A percentile compares a stretch with the other conserved stretches of the same genome.
Conservation (phyloP, 495 filamentous ascomycete species). For the Eremomyces bilateralis region DNA sequence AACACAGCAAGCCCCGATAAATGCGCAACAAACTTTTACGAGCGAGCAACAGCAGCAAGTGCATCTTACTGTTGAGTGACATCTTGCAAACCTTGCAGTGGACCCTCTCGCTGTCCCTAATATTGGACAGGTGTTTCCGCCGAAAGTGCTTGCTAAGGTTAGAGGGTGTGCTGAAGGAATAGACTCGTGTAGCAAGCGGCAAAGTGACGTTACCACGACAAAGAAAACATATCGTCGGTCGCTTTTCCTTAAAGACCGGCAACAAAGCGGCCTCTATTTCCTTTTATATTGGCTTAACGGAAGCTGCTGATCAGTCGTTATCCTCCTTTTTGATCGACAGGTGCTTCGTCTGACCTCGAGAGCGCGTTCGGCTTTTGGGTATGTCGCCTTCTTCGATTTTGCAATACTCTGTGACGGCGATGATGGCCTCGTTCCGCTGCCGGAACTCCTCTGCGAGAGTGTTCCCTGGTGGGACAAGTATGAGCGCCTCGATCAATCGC, state of each 20-base stretch:
- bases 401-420: slow-evolving; percentile 7
- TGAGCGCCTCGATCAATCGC: slow-evolving; percentile 6
- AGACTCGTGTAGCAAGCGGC: too few species aligned
- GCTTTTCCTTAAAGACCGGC: slow-evolving; percentile 15
- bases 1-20: too few species aligned
- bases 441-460: slow-evolving; percentile 5
- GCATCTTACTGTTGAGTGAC: slow-evolving; percentile 10
- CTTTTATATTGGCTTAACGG: too few species aligned
- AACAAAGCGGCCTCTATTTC: slow-evolving; percentile 13
- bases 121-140: slow-evolving; percentile 17
- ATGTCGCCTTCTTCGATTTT: slow-evolving; percentile 8
- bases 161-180: slow-evolving; percentile 12
- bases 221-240: slow-evolving; percentile 21
- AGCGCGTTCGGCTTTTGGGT: slow-evolving; percentile 4
- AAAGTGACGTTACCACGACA: slow-evolving; percentile 18
- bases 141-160: slow-evolving; percentile 23
- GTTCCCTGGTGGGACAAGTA: slow-evolving; percentile 5
- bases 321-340: too few species aligned
- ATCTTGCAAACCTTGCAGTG: too few species aligned
- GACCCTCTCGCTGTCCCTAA: slow-evolving; percentile 10
- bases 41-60: too few species aligned
- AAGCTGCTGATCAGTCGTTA: too few species aligned
- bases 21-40: too few species aligned
- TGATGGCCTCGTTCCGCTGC: slow-evolving; percentile 7
- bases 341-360: neutral